Conservation (phyloP, 441 rosid genomes). For the Jatropha multifida region DNA sequence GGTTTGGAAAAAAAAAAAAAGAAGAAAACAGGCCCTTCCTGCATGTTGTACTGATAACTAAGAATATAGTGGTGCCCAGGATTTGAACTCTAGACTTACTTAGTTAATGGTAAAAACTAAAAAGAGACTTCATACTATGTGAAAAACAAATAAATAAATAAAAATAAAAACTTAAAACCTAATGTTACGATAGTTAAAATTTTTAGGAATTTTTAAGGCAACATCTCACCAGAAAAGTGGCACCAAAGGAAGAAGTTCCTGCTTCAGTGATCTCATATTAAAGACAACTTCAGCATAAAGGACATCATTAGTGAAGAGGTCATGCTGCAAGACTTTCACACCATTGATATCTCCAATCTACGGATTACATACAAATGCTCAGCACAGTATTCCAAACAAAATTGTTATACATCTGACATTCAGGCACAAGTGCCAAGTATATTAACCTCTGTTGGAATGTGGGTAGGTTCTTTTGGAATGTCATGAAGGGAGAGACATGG, state of each 20-base stretch:
- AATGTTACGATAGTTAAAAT: not conserved
- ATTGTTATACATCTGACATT: not conserved
- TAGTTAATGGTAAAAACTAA: not conserved
- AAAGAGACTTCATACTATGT: not conserved
- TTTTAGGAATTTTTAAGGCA: constrained; percentile 18
- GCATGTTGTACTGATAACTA: not conserved
- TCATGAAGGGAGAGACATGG: constrained; percentile 74
- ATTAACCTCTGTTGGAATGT: constrained; percentile 69
- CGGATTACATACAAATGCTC: constrained; percentile 23
- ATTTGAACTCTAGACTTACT: not conserved
- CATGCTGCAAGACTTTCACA: constrained; percentile 80
- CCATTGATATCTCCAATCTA: constrained; percentile 82
- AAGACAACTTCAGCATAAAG: constrained; percentile 85
- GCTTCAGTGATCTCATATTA: constrained; percentile 70
- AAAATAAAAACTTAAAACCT: not conserved
- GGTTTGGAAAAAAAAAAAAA: not conserved
- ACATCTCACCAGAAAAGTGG: constrained; percentile 86
- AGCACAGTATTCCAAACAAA: constrained; percentile 16
- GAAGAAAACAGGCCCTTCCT: not conserved
- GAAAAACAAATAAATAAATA: not conserved
- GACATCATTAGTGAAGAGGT: constrained; percentile 91
- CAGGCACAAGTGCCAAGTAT: constrained; percentile 13
- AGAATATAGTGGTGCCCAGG: not conserved
- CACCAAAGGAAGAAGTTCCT: constrained; percentile 76
- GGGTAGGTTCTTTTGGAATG: constrained; percentile 82